These are phyloP conservation scores for Nakazawaea anatomiae DNA, from an alignment of 805 yeast genomes.

Conservation along the genomic window DNA sequence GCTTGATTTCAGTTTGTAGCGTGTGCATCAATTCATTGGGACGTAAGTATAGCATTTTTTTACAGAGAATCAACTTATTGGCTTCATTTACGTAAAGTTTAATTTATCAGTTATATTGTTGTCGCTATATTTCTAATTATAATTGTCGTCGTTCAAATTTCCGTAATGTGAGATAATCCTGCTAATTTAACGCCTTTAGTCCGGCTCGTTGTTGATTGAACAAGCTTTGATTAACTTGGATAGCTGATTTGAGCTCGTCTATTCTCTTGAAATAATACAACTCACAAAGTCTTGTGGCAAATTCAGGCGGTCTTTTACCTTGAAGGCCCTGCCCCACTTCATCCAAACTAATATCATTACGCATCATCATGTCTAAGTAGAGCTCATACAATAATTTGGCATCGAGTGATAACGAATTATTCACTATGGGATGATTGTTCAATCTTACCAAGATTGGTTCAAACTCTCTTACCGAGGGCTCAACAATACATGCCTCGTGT, in stretches of 20 bases:
- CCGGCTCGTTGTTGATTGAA: slow-evolving; percentile 12
- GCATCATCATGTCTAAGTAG: slow-evolving; percentile 15
- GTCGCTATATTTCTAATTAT: too few species aligned
- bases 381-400: slow-evolving; percentile 15
- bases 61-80: too few species aligned
- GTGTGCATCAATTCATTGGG: too few species aligned
- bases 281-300: slow-evolving; percentile 18
- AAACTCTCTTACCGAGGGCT: slow-evolving; percentile 10
- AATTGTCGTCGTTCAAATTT: too few species aligned
- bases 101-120: too few species aligned
- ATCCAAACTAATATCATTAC: slow-evolving; percentile 10
- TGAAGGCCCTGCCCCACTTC: slow-evolving; percentile 8
- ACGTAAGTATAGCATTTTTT: too few species aligned
- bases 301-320: slow-evolving; percentile 13
- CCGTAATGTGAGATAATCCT: too few species aligned
- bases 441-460: slow-evolving; percentile 13
- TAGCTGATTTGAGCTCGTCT: slow-evolving; percentile 16
- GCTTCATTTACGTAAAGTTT: too few species aligned
- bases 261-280: slow-evolving; percentile 16
- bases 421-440: slow-evolving; percentile 20
- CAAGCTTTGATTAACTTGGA: slow-evolving; percentile 11
- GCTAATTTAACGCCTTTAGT: not conserved
- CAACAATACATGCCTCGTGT: slow-evolving; percentile 15
- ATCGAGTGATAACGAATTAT: slow-evolving; percentile 11
- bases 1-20: too few species aligned